Percentiles rank a stretch among this genome's conserved stretches.
These are phyloP conservation scores for Penicillium sp. DNA, from an alignment of 2,329 filamentous ascomycete species.

Conservation along the genomic window DNA sequence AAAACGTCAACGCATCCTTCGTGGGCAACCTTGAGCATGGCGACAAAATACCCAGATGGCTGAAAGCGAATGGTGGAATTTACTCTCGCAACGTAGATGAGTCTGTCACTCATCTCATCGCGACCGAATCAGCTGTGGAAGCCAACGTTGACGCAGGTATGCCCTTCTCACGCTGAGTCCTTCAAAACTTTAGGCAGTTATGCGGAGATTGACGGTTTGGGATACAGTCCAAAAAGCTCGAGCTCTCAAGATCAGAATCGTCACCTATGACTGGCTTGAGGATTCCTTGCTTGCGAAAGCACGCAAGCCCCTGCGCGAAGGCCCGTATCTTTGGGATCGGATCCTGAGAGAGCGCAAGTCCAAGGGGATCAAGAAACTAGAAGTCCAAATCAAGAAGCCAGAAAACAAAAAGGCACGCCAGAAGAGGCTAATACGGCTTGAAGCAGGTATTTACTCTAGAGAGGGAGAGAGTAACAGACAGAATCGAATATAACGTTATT, in stretches of 20 bases:
- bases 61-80: conserved; percentile 57
- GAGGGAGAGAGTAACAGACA: not conserved
- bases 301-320: conserved; percentile 30
- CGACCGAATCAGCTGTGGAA: conserved; percentile 59
- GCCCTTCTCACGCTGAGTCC: not conserved
- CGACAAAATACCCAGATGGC: conserved; percentile 63
- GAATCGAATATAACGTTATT: not conserved
- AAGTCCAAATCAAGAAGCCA: conserved; percentile 1
- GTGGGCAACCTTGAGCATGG: conserved; percentile 56
- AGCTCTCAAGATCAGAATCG: conserved; percentile 38
- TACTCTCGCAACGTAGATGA: conserved; percentile 52
- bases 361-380: conserved; percentile 1
- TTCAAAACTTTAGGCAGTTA: not conserved
- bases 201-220: not conserved
- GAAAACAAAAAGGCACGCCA: conserved; percentile 8
- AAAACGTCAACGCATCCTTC: conserved; percentile 51
- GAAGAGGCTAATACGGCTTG: conserved; percentile 4
- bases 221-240: conserved; percentile 40
- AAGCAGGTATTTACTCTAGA: conserved; percentile 8
- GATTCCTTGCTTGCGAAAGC: conserved; percentile 38
- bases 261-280: conserved; percentile 46
- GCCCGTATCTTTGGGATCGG: conserved; percentile 36
- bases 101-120: conserved; percentile 69
- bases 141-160: conserved; percentile 41
- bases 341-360: conserved; percentile 27